Conservation (phyloP, 2,329 filamentous ascomycete genomes). For the Colletotrichum orbiculare region DNA sequence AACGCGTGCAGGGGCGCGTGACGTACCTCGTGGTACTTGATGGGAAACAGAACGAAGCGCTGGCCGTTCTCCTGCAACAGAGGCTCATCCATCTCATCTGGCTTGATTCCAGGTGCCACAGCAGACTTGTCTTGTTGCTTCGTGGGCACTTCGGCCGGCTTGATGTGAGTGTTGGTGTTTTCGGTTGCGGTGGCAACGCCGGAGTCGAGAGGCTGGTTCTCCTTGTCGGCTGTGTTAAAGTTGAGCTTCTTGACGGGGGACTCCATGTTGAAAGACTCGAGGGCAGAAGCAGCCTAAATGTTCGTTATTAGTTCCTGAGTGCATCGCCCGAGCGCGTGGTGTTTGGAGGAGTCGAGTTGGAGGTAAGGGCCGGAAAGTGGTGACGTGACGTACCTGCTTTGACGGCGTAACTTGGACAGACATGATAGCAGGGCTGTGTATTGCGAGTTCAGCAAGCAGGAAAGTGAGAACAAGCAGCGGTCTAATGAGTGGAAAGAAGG, state of each 20-base stretch:
- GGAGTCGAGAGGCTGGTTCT: conserved; percentile 72
- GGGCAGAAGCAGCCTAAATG: conserved; percentile 81
- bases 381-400: conserved; percentile 62
- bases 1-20: conserved; percentile 71
- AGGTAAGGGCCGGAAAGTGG: conserved; percentile 16
- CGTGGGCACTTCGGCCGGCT: conserved; percentile 62
- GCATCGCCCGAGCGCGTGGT: background rate
- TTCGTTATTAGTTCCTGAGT: conserved; percentile 45
- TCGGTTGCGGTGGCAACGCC: conserved; percentile 63
- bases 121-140: conserved; percentile 56
- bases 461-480: background rate
- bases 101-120: conserved; percentile 66
- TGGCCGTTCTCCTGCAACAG: conserved; percentile 95
- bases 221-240: conserved; percentile 81
- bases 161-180: conserved; percentile 70
- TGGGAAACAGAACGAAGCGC: conserved; percentile 97
- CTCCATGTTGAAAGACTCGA: conserved; percentile 92
- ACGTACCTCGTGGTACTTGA: conserved; percentile 98
- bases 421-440: conserved; percentile 64
- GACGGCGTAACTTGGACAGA: conserved; percentile 75
- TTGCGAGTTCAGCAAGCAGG: background rate
- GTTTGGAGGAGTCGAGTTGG: background rate
- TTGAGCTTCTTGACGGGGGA: conserved; percentile 91
- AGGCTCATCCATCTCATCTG: conserved; percentile 85
- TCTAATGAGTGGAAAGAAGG: conserved; percentile 19